phyloP scores from a whole-genome alignment of 2,329 filamentous ascomycete species.

The Cercospora zeina region DNA sequence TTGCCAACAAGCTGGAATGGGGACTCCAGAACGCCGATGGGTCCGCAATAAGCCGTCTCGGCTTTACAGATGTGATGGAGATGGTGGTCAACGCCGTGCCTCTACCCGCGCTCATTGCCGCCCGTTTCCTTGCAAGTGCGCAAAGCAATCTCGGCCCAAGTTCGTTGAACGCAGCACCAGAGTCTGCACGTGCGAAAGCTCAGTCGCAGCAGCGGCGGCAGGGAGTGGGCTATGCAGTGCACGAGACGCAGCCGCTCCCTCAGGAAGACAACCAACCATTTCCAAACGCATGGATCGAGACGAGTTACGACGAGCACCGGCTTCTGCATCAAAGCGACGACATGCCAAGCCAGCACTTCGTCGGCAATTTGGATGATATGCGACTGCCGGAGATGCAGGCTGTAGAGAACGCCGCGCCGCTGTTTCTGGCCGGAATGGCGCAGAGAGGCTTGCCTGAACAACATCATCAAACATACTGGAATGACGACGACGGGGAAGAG shows the following conservation, averaged over 20 bases:
- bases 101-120: not conserved
- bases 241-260: not conserved
- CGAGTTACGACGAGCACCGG: not conserved
- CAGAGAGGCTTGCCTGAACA: not conserved
- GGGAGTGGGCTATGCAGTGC: not conserved
- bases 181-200: not conserved
- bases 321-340: no score
- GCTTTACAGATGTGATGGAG: constrained; percentile 10
- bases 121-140: not conserved
- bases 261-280: not conserved
- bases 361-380: not conserved
- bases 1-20: constrained; percentile 17
- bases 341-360: not conserved
- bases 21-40: constrained; percentile 1
- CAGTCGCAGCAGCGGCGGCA: not conserved
- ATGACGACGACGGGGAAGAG: not conserved
- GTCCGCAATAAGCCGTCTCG: constrained; percentile 13
- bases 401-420: not conserved
- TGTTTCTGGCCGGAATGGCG: not conserved
- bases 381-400: not conserved
- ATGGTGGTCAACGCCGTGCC: constrained; percentile 13
- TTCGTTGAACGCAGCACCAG: not conserved
- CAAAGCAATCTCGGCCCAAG: not conserved
- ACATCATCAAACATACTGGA: not conserved
- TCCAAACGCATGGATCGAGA: not conserved